Evolutionary conservation across 345 rosid species (phyloP).

Genomic region (Durio zibethinus): DNA sequence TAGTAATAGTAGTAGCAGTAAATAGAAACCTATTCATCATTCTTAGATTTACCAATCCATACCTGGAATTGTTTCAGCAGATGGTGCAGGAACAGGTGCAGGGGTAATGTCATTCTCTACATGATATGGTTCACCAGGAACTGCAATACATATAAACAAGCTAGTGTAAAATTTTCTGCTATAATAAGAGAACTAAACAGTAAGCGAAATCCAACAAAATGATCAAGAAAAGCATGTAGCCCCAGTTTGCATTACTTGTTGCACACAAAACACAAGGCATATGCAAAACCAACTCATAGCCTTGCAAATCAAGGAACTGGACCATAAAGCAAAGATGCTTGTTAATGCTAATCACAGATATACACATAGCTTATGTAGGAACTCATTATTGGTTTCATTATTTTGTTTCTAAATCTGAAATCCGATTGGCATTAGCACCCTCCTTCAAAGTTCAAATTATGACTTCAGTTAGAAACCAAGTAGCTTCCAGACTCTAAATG

Average conservation of each 20-base stretch:
- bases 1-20: too few species aligned
- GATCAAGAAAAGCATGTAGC: not conserved
- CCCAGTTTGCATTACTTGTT: not conserved
- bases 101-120: slow-evolving; percentile 39
- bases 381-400: not conserved
- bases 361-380: not conserved
- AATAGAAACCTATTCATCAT: not conserved
- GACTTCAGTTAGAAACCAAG: not conserved
- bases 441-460: not conserved
- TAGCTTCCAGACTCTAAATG: not conserved
- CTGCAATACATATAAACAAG: slow-evolving; percentile 34
- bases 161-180: not conserved
- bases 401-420: not conserved
- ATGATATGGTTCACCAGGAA: slow-evolving; percentile 83
- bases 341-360: not conserved
- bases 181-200: not conserved
- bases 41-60: slow-evolving; percentile 9
- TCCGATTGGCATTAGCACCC: not conserved
- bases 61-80: slow-evolving; percentile 52
- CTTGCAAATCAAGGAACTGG: not conserved
- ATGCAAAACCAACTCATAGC: not conserved
- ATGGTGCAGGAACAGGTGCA: slow-evolving; percentile 53
- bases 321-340: not conserved
- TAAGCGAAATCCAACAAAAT: not conserved
- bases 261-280: not conserved